Conservation (phyloP, 106 monocot species). For the Chionographis japonica region DNA sequence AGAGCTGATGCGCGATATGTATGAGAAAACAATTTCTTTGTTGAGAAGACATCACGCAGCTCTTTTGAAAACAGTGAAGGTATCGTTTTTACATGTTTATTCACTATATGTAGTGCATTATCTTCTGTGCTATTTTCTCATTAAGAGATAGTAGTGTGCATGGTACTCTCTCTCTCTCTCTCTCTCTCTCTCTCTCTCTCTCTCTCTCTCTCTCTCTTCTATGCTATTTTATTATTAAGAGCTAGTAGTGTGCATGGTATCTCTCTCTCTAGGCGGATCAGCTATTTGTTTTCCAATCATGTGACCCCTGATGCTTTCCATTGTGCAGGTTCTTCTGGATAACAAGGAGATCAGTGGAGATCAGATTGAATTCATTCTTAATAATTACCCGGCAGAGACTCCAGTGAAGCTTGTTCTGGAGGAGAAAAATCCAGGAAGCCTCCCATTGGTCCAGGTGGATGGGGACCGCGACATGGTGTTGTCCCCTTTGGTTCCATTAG, state of each 20-base stretch:
- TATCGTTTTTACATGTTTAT: slow-evolving; percentile 6
- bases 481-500: background rate
- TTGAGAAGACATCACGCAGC: slow-evolving; percentile 61
- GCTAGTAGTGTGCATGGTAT: too few relatives aligned
- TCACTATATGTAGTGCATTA: too few relatives aligned
- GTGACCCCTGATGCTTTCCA: background rate
- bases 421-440: slow-evolving; percentile 68
- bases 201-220: too few relatives aligned
- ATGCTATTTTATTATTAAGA: too few relatives aligned
- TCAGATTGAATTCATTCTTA: slow-evolving; percentile 69
- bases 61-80: slow-evolving; percentile 76
- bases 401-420: slow-evolving; percentile 52
- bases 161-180: too few relatives aligned
- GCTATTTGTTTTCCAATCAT: background rate
- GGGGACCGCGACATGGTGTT: slow-evolving; percentile 10
- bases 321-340: slow-evolving; percentile 64
- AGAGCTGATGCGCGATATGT: slow-evolving; percentile 52
- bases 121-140: too few relatives aligned
- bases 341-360: slow-evolving; percentile 72
- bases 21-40: slow-evolving; percentile 49
- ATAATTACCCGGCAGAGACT: slow-evolving; percentile 60
- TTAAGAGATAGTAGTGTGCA: too few relatives aligned
- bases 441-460: slow-evolving; percentile 40
- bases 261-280: too few relatives aligned
- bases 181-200: too few relatives aligned